Evolutionary conservation across 2,329 filamentous ascomycete species (phyloP).

Genomic region (Arthrobotrys megalospora): DNA sequence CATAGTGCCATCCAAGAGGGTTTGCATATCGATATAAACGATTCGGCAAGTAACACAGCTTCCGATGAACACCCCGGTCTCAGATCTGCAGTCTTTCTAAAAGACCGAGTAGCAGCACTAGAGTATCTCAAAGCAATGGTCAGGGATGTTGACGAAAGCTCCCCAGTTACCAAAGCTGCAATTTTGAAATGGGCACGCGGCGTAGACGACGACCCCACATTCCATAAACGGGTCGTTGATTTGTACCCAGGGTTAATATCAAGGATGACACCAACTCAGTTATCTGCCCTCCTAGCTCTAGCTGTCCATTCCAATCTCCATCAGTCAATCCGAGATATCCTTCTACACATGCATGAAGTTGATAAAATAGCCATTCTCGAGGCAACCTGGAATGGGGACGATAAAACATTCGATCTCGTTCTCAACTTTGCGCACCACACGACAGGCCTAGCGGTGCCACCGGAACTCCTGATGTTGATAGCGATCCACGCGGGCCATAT

Average conservation of each 20-base stretch:
- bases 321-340: neutral
- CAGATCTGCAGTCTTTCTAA: no score
- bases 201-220: neutral
- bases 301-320: constrained; percentile 21
- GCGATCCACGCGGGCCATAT: constrained; percentile 25
- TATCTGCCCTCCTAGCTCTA: constrained; percentile 5
- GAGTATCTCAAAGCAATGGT: neutral
- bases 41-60: no score
- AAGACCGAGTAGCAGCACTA: no score
- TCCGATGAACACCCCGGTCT: no score
- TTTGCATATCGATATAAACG: no score
- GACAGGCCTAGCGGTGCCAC: neutral
- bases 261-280: neutral
- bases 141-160: neutral
- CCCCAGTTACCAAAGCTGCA: no score
- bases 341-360: neutral
- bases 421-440: constrained; percentile 1
- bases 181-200: neutral
- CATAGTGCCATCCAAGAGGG: no score
- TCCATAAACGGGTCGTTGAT: neutral
- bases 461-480: constrained; percentile 12
- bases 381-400: constrained; percentile 31
- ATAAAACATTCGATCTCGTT: constrained; percentile 25
- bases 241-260: neutral
- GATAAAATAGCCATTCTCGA: constrained; percentile 11